Base-by-base conservation (phyloP, 2,329 filamentous ascomycete species). In the Cryphonectria naterciae region DNA sequence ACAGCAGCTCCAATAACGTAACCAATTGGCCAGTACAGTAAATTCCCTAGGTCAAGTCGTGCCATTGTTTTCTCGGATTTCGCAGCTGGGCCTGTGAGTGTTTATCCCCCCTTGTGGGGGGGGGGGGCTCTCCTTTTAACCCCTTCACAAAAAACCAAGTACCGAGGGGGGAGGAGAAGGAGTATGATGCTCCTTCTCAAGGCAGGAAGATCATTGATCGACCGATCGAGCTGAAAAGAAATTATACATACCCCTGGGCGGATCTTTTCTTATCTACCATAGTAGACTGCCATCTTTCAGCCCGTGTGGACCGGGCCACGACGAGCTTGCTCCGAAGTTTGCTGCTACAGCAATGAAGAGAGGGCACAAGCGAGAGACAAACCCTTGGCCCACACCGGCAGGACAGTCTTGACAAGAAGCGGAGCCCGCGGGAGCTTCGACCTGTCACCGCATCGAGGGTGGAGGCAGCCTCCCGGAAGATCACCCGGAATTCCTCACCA, bases 381-480 rank as follows among this genome's bases (percentile, higher is more conserved):
- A 35, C 25, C 17, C 11, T 35, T 15, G 28, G 54, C 54, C 54
- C 25, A 10, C 43, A 43, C 43, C 17, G 52, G 25, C 54, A 32
- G 37, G 37, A 32, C 22, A 43, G 46, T 43, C 1, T 35, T 28
- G 52, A 43, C 28, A 49, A 61, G 39, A 35, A 61, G 52, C 65
- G 65, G 65, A n/a, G n/a, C 54, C 65, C 65, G 65, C 65, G 65
- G 65, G 65, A 28, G 17, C 39, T 46, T 67, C n/a, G 65, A 35
- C 65, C 22, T 46, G 54, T 43, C 54, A 22, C 22, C 25, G 39
- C 6, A 28, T n/a, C 25, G 28, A 28, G 17, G 41, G 62, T 46
- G 39, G 62, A 65, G 46, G 39, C 61, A 49, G 64, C 25, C 37
- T 39, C 39, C 61, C 39, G n/a, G 61, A 32, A 41, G 37, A 25